phyloP scores from a whole-genome alignment of 2,329 filamentous ascomycete species.

The Emergomyces africanus region DNA sequence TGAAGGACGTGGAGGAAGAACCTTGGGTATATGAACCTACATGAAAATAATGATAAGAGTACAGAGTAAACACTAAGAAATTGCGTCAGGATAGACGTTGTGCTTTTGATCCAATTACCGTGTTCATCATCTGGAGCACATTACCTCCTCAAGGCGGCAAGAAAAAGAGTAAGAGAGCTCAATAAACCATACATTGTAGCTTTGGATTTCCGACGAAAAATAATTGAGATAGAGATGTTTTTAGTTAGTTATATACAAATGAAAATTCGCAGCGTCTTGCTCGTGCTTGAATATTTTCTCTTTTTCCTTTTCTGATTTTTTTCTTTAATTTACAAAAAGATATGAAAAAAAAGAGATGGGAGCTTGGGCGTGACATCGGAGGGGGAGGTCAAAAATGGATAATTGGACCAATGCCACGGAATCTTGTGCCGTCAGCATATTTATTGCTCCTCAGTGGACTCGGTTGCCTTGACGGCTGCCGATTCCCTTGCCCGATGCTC shows the following conservation, averaged over 20 bases:
- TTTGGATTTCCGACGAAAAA: neutral
- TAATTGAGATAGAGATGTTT: neutral
- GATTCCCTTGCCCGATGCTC: conserved; percentile 34
- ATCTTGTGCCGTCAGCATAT: neutral
- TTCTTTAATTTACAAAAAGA: neutral
- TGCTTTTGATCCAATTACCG: neutral
- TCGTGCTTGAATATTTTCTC: neutral
- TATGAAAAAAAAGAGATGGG: neutral
- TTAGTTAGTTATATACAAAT: neutral
- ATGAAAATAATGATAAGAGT: neutral
- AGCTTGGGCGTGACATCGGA: neutral
- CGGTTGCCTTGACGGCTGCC: conserved; percentile 30
- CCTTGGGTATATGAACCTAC: too few species aligned
- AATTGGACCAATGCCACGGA: neutral
- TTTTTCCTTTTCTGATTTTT: neutral
- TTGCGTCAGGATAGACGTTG: neutral
- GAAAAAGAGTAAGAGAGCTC: neutral
- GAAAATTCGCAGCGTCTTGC: conserved; percentile 1
- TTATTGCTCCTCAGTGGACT: conserved; percentile 15
- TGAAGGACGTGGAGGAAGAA: too few species aligned
- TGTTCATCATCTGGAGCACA: neutral
- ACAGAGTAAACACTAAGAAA: too few species aligned
- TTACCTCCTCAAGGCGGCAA: neutral
- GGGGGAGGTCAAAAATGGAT: neutral
- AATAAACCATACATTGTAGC: too few species aligned